Conservation (phyloP, 1,139 yeast species). For the Lipomyces yarrowii region DNA sequence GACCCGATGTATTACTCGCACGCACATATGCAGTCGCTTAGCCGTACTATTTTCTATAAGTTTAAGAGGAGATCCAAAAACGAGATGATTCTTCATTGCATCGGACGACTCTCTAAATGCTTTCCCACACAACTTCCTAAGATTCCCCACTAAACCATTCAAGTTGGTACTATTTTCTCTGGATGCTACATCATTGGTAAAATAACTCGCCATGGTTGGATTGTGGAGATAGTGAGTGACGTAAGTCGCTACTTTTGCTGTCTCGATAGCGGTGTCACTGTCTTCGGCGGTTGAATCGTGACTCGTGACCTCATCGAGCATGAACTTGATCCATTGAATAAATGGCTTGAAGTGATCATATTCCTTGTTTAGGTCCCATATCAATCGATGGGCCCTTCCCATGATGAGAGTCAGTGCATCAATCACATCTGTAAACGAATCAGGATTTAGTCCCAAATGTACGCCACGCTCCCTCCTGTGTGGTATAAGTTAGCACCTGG, state of each 20-base stretch:
- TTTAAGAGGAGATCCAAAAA: constrained; percentile 18
- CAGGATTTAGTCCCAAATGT: constrained; percentile 29
- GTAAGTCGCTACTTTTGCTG: constrained; percentile 24
- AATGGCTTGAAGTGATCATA: constrained; percentile 26
- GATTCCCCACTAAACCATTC: constrained; percentile 4
- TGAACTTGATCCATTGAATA: constrained; percentile 30
- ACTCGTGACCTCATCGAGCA: constrained; percentile 25
- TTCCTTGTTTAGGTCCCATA: constrained; percentile 29
- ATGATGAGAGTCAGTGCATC: constrained; percentile 17
- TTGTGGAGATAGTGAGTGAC: constrained; percentile 17
- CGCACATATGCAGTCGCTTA: not conserved
- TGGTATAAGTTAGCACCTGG: not conserved
- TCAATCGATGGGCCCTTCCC: constrained; percentile 11
- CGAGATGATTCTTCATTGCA: constrained; percentile 25
- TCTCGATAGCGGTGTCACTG: constrained; percentile 19
- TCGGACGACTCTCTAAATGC: constrained; percentile 25
- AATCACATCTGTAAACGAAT: constrained; percentile 15
- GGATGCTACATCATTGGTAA: not conserved
- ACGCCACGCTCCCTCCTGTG: constrained; percentile 31
- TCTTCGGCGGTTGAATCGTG: constrained; percentile 19
- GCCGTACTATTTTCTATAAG: not conserved
- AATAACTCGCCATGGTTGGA: constrained; percentile 8
- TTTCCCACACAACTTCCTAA: constrained; percentile 2
- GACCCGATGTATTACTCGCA: constrained; percentile 7
- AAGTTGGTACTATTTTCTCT: not conserved